Evolutionary conservation across 345 rosid species (phyloP).

Genomic region (Nasturtium officinale): DNA sequence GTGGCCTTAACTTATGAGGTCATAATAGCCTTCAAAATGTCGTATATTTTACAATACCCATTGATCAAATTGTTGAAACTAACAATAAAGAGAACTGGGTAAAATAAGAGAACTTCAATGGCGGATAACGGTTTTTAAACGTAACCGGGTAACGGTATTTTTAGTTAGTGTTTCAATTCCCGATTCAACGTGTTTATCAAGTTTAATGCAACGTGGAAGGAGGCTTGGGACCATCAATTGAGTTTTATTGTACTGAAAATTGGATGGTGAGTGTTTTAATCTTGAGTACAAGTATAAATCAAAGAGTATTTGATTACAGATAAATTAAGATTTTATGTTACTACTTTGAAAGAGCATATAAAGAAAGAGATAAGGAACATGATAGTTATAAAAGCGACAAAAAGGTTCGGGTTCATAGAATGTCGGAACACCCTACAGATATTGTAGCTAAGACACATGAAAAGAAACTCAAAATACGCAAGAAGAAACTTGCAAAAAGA

Average conservation of each 20-base stretch:
- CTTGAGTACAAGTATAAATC: not conserved
- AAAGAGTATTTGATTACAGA: not conserved
- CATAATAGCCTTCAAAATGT: no score
- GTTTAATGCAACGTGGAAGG: not conserved
- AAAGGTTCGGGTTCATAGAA: not conserved
- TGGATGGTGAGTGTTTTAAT: not conserved
- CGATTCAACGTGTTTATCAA: not conserved
- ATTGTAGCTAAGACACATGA: constrained; percentile 17
- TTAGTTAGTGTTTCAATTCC: not conserved
- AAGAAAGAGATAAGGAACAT: not conserved
- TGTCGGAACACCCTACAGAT: not conserved
- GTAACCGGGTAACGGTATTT: not conserved
- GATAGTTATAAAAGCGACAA: constrained; percentile 12
- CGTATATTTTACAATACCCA: no score
- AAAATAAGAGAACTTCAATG: no score
- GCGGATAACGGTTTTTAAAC: not conserved
- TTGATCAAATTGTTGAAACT: no score
- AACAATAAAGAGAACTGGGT: no score
- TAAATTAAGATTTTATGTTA: not conserved
- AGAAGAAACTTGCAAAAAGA: constrained; percentile 22
- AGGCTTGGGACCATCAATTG: not conserved
- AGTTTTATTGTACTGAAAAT: not conserved
- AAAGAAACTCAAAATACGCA: constrained; percentile 2
- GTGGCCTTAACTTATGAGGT: no score
- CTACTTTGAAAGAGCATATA: not conserved